Base-by-base conservation (phyloP, 2,329 filamentous ascomycete genomes). In the Microdochium trichocladiopsis region DNA sequence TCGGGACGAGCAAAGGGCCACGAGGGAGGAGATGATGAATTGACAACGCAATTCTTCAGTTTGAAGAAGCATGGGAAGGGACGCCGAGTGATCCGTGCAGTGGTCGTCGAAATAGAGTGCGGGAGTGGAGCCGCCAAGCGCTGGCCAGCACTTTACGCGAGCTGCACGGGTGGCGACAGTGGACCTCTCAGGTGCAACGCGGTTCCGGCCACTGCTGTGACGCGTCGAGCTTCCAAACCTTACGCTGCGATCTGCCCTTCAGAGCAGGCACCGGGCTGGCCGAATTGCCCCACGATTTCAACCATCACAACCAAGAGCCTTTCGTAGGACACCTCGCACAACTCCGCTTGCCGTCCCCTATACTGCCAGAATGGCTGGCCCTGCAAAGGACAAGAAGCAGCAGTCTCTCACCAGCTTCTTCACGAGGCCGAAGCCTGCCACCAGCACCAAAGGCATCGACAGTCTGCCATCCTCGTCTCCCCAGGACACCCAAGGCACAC, bases 391-490 rank as follows among this genome's bases (percentile, higher is more conserved):
- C 51, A 88, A 87, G 69, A 88, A 86, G 61, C 90, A 96, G 64
- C 81, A 86, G 58, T 89, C 90, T 1, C 86, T 96, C 55, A 94
- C 90, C 2, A 92, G 84, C 64, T 95, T 95, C 71, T 95, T 95
- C 66, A 80, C 83, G 1, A 83, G 82, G 14, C 85, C 79, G 57
- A 72, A 45, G 21, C 10, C 80, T 12, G 66, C 71, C 63, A 79
- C 78, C 65, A 73, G 72, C 53, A 60, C 73, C 23, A 61, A 67
- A 55, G 68, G 69, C 18, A 4, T 21, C 11, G 47, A 28, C 47
- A 23, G 25, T 14, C 23, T 18, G 47, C 23, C 47, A n/a, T 48
- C 47, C 52, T 59, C 68, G 49, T 61, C 60, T 50, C 57, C 57
- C 53, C 54, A 52, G 41, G 57, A 55, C 45, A 55, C 51, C 50